Evolutionary conservation across 169 alveolate species (phyloP), one percentile per base, ranked within the genome.

Genomic region (Plasmodium billcollinsi): DNA sequence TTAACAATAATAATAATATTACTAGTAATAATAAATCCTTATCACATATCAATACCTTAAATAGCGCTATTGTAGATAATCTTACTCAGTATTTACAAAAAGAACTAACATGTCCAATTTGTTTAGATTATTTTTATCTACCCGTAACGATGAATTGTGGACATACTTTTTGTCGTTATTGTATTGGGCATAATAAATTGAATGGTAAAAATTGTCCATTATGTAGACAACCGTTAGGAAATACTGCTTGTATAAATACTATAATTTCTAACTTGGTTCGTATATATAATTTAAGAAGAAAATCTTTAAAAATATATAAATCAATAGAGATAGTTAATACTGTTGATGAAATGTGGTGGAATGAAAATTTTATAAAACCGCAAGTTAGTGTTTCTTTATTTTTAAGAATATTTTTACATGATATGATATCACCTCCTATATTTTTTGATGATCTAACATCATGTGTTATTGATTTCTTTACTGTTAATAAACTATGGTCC

Each of bases 81-180:
- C 54, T 78, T 33, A 78, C 74, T 8, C 76, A 65, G n/a, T 59
- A 58, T 45, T 66, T 78, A n/a, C 73, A 78, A 52, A 72, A 91
- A 66, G 98, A 96, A 88, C 93, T 96, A 21, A 96, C 96, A 11
- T 96, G 98, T 72, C 96, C 98, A 26, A 95, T 96, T 24, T 96
- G 98, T 63, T 92, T 96, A 58, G 98, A 96, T 61, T 94, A 93
- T 71, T 95, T 95, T 65, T 93, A 93, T 74, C 86, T 95, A 73
- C 98, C 98, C 4, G 98, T 96, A 29, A 96, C 98, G 15, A 88
- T 96, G 73, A 89, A 89, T 26, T 96, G 98, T 73, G 98, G 98
- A 15, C 98, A 96, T 88, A 96, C 98, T 2, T 96, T 95, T 92
- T 96, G 98, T 89, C 76, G 98, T 49, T 96, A 96, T 85, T 96